Evolutionary conservation across 2,329 filamentous ascomycete species (phyloP), one percentile per base, ranked within the genome.

Genomic region (Ophiostoma sp.): DNA sequence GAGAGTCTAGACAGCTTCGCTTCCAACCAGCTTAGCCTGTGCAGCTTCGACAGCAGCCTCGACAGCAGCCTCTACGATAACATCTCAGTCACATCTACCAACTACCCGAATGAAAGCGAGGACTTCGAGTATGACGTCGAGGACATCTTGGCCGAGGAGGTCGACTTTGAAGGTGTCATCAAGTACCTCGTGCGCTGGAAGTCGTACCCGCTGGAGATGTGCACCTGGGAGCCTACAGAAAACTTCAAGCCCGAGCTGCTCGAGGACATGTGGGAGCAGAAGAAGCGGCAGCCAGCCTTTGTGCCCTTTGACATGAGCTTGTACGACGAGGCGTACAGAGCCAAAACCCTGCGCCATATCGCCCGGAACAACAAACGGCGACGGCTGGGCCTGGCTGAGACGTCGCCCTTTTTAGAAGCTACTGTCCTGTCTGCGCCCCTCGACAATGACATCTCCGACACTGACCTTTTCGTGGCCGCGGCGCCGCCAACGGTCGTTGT

Each of bases 111-210:
- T 23, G 73, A 78, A 27, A 79, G 83, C 15, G 75, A 79, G 2
- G 79, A 82, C 35, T 78, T 80, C 17, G 83, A 86, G 72, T 89
- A 84, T 75, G 78, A 81, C 2, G 83, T 89, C 7, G 84, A 89
- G 62, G 78, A 79, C 20, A 81, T 90, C 44, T 77, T 87, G 23
- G 81, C 81, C 0, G 83, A 88, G 74, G 78, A 78, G 17, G 72
- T 74, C 1, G 72, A 77, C 10, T 69, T 76, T 4, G 73, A 79
- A 4, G 78, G 78, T 5, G 75, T 76, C 20, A 77, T 75, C 36
- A 74, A 79, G 33, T 92, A 87, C 75, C 82, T 93, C 1, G 84
- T 91, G 31, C 83, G 86, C 71, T 93, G 90, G 90, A 79, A 81
- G 35, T 83, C 80, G 1, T 93, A 89, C 75, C 80, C 82, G 1